A percentile compares a stretch with the other conserved stretches of the same genome.
These are phyloP conservation scores for Geotrichum carabidarum DNA, from an alignment of 1,139 yeast genomes.

Conservation along the genomic window DNA sequence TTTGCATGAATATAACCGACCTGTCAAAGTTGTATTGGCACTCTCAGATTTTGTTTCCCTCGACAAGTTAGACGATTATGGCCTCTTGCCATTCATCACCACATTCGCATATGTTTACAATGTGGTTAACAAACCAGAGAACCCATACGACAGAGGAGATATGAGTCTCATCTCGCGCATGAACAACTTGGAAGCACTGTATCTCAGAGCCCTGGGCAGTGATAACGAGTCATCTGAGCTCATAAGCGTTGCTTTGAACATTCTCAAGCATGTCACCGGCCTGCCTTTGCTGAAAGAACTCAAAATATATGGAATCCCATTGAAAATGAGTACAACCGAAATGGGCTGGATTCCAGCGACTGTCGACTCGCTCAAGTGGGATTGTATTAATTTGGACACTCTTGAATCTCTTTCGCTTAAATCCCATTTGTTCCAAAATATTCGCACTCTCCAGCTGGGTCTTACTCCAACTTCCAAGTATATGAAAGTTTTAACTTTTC, in stretches of 20 bases:
- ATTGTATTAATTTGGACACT: neutral
- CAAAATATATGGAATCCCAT: neutral
- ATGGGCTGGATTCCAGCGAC: slow-evolving; percentile 1
- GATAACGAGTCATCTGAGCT: neutral
- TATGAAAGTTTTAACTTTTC: neutral
- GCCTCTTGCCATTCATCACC: slow-evolving; percentile 1
- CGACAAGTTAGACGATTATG: slow-evolving; percentile 5
- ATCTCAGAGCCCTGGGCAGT: neutral
- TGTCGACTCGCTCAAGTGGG: slow-evolving; percentile 8
- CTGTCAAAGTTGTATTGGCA: neutral
- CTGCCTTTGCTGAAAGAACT: neutral
- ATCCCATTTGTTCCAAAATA: neutral
- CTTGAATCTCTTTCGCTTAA: neutral
- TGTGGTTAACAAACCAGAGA: neutral
- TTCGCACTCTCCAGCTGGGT: neutral
- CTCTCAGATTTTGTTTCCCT: slow-evolving; percentile 6
- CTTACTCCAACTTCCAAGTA: neutral
- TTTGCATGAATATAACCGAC: neutral
- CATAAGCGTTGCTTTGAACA: neutral
- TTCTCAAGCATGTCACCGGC: neutral
- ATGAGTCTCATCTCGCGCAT: neutral
- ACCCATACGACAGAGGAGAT: neutral
- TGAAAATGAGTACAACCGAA: neutral
- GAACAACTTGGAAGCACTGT: neutral
- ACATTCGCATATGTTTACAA: slow-evolving; percentile 6